Percentiles rank a stretch among this genome's conserved stretches.
Evolutionary conservation across 2,329 filamentous ascomycete genomes (phyloP).

Genomic region (Helminthosporium solani): DNA sequence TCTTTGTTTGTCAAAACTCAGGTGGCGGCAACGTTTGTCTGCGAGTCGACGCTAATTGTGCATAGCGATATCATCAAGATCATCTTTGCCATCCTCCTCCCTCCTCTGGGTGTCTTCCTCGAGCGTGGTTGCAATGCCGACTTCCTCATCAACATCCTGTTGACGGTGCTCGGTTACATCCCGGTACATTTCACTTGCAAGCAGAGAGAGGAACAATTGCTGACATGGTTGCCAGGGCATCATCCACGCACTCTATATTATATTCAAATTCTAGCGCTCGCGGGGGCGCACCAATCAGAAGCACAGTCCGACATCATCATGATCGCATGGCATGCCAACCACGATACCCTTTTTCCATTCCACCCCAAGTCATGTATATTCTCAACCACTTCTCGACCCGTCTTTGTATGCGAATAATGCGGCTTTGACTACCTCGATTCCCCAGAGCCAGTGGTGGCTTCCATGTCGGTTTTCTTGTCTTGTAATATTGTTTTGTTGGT

Average conservation of each 20-base stretch:
- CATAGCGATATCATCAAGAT: slow-evolving; percentile 74
- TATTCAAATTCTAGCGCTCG: slow-evolving; percentile 82
- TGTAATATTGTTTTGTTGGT: neutral
- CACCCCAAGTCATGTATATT: neutral
- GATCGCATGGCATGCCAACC: slow-evolving; percentile 12
- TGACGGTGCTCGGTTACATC: slow-evolving; percentile 63
- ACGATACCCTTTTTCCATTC: slow-evolving; percentile 39
- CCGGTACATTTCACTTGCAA: slow-evolving; percentile 50
- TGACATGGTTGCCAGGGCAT: slow-evolving; percentile 55
- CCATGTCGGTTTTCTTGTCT: neutral
- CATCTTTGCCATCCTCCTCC: slow-evolving; percentile 85
- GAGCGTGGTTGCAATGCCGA: slow-evolving; percentile 87
- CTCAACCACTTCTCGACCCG: neutral
- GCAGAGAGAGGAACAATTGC: no score
- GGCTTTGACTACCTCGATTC: neutral
- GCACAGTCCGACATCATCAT: slow-evolving; percentile 11
- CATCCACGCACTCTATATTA: slow-evolving; percentile 92
- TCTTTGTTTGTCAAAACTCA: neutral
- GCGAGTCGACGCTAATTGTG: slow-evolving; percentile 14
- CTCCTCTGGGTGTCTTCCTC: slow-evolving; percentile 89
- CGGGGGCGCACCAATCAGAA: slow-evolving; percentile 10
- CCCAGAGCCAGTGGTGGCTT: neutral
- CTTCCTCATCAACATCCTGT: slow-evolving; percentile 87
- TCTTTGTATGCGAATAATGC: neutral
- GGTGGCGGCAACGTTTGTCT: slow-evolving; percentile 2